Base-by-base conservation (phyloP, 371 early-diverging fungal species). In the Apophysomyces trapeziformis region DNA sequence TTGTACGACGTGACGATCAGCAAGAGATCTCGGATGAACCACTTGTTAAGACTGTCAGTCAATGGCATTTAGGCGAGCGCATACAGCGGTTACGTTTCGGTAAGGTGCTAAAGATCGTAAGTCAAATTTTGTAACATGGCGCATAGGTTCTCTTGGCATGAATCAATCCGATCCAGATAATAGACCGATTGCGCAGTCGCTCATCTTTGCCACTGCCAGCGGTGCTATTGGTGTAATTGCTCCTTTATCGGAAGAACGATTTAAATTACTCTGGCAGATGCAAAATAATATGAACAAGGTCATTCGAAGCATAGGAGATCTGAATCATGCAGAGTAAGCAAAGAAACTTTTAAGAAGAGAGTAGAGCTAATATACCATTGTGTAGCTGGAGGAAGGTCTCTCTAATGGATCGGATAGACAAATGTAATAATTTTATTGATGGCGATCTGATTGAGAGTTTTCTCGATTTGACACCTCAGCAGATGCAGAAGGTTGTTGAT, bases 381-480 rank as follows among this genome's bases (percentile, higher is more conserved):
- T 50, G 38, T 59, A 88, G 89, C 7, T 95, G 93, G 92, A 84
- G 95, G 44, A 74, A 75, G 12, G 90, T 88, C 63, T 58, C 68
- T 18, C 88, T 84, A 38, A 84, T 91, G 61, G 79, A 85, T 64
- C 77, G 87, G 50, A 76, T 69, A 14, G 70, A 80, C 6, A 76
- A 80, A 21, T 76, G 86, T n/a, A 78, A 80, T 26, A 87, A 89
- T 7, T 92, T 94, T 63, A 82, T 97, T 56, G 97, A 98, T 69
- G 98, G 98, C 7, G 97, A 98, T 73, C 67, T 97, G 65, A 87
- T 98, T 38, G 95, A 96, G 73, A 76, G 83, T 62, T 96, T 93
- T 62, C 67, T 96, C 61, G 93, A 94, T 58, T 69, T 95, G 66
- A 71, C 85, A 0, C 79, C 80, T 6, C 85, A 86, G 32, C 87